phyloP scores from a whole-genome alignment of 1,284 basidiomycete genomes.

The Ceratobasidium sp. region DNA sequence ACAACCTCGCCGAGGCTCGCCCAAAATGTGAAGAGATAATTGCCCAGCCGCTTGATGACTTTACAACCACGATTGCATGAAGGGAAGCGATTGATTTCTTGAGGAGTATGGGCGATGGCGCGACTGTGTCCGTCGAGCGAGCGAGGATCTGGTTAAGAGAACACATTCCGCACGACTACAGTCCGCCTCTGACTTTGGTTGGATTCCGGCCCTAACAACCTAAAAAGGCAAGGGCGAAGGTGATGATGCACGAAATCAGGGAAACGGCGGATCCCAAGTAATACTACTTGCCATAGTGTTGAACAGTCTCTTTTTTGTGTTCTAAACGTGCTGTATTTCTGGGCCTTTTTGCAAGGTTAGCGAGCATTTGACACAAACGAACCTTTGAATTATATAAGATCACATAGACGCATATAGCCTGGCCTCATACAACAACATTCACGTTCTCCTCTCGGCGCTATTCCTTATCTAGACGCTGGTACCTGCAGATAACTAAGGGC shows the following conservation, averaged over 20 bases:
- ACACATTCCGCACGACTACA: constrained; percentile 3
- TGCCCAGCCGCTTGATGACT: constrained; percentile 11
- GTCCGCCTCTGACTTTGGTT: not conserved
- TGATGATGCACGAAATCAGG: constrained; percentile 12
- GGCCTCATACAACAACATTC: no score
- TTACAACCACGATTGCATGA: not conserved
- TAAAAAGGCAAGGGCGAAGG: constrained; percentile 14
- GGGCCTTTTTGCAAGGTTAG: no score
- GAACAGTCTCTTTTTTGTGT: no score
- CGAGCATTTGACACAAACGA: no score
- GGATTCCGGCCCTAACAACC: not conserved
- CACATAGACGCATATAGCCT: no score
- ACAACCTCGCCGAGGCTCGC: constrained; percentile 8
- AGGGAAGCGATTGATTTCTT: constrained; percentile 7
- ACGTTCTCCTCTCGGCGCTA: no score
- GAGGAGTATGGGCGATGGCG: constrained; percentile 16
- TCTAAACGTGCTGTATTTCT: no score
- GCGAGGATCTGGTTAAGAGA: constrained; percentile 7
- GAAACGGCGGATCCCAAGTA: not conserved
- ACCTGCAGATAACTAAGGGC: no score
- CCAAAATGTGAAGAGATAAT: not conserved
- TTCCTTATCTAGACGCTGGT: no score
- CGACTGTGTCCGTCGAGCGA: constrained; percentile 1
- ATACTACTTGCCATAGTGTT: no score
- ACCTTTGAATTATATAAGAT: no score